Base-by-base conservation (phyloP, 148 eudicot genomes). In the Amaranthus palmeri region DNA sequence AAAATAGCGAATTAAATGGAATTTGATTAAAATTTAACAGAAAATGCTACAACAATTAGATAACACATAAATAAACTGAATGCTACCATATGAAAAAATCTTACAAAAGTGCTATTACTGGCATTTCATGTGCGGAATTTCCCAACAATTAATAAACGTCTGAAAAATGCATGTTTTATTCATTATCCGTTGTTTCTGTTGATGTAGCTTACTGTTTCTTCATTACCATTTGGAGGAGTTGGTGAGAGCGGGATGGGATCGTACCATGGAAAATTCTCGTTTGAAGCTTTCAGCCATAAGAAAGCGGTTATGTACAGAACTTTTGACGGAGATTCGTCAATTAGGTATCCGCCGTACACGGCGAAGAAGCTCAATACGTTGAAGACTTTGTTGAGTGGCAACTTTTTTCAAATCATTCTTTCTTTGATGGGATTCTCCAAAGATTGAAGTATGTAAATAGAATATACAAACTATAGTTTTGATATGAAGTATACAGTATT, bases 201-300 rank as follows among this genome's bases (percentile, higher is more conserved):
- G 52, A 25, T 75, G 42, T 79, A 80, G 96, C 75, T 86, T 52
- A 78, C 88, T 47, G 85, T 85, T 44, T 53, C 77, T 10, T 53
- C 67, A 10, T 65, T 90, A 61, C 96, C 96, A 4, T 90, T 90
- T 50, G 96, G 96, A 78, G 96, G 96, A 80, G 96, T 90, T 48
- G 96, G 92, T 6, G 92, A 88, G 78, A 90, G 96, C 55, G 96
- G 96, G 4, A 87, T 83, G 82, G 96, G 96, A 36, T 70, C 77
- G 15, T 90, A 88, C 84, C 92, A 87, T 65, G 96, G 96, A 10
- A 87, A 84, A 64, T 87, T 76, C 85, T 87, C 96, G 11, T 90
- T 84, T 12, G 90, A 88, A 48, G 80, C 85, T 12, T 90, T 87
- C 76, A 86, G 92, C 53, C 96, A 90, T 72, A 86, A 87, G 77